Conservation (phyloP, 805 yeast species). For the Wickerhamiella allomyrinae region DNA sequence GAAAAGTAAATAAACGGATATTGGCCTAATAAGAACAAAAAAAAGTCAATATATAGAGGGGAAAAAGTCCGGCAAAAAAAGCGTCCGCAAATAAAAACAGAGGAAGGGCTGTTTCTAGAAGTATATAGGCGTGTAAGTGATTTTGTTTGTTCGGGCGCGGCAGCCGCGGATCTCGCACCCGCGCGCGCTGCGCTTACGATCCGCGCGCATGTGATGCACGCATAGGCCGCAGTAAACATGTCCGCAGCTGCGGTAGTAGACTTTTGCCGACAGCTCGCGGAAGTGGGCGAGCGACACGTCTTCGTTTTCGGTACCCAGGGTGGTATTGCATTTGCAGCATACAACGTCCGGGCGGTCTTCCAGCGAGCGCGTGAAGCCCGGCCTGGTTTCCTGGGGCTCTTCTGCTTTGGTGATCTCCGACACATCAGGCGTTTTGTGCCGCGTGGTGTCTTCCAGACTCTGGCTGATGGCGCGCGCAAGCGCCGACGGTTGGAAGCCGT, state of each 20-base stretch:
- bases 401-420: not conserved
- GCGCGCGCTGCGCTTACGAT: not conserved
- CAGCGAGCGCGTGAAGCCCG: constrained; percentile 20
- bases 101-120: not conserved
- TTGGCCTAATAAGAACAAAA: no score
- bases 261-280: constrained; percentile 11
- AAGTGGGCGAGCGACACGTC: constrained; percentile 2
- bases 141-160: not conserved
- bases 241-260: constrained; percentile 60
- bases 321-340: constrained; percentile 59
- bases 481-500: not conserved
- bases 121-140: constrained; percentile 3
- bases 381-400: constrained; percentile 1
- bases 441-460: not conserved
- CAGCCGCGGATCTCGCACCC: constrained; percentile 3
- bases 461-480: not conserved
- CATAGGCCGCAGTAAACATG: constrained; percentile 82
- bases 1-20: no score
- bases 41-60: no score
- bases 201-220: constrained; percentile 37
- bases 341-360: constrained; percentile 29
- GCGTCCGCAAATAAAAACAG: no score
- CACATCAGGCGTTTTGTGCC: not conserved
- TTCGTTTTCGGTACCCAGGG: constrained; percentile 37
- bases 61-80: no score